Evolutionary conservation across 805 yeast genomes (phyloP).

Genomic region (Sungouiella blattae): DNA sequence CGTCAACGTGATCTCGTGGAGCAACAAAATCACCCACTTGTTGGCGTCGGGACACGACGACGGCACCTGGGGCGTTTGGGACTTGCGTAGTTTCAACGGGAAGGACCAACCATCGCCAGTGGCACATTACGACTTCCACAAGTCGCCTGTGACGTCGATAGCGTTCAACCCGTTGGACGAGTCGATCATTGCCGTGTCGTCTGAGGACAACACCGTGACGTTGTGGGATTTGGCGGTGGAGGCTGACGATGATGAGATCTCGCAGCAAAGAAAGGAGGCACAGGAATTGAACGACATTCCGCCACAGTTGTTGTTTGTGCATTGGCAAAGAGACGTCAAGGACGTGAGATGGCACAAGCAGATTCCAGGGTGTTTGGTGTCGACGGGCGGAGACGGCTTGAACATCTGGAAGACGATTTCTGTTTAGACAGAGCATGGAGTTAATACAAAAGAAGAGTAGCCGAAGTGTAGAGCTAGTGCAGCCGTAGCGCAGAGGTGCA

Average conservation of each 20-base stretch:
- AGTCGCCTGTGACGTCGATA: constrained; percentile 87
- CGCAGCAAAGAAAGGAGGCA: constrained; percentile 74
- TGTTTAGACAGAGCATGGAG: constrained; percentile 43
- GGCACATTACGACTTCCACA: constrained; percentile 93
- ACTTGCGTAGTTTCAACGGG: constrained; percentile 72
- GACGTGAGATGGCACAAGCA: constrained; percentile 98
- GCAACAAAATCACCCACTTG: constrained; percentile 77
- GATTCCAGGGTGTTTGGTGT: constrained; percentile 91
- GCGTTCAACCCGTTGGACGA: constrained; percentile 95
- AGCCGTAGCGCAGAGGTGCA: too few relatives aligned
- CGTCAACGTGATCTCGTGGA: constrained; percentile 96
- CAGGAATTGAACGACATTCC: constrained; percentile 87
- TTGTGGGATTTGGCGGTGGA: constrained; percentile 98
- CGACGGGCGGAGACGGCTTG: constrained; percentile 94
- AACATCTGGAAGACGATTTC: constrained; percentile 96
- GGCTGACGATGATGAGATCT: constrained; percentile 94
- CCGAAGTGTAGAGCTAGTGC: not conserved
- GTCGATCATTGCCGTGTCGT: constrained; percentile 90
- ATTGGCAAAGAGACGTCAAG: constrained; percentile 97
- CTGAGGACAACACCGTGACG: constrained; percentile 95
- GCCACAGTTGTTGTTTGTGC: constrained; percentile 92
- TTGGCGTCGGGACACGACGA: constrained; percentile 97
- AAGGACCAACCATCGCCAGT: constrained; percentile 67
- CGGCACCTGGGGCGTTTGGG: constrained; percentile 98
- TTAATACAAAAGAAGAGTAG: too few relatives aligned